A percentile compares a stretch with the other conserved stretches of the same genome.
Conservation (phyloP, 495 filamentous ascomycete genomes). For the Parachaetomium inaequale region DNA sequence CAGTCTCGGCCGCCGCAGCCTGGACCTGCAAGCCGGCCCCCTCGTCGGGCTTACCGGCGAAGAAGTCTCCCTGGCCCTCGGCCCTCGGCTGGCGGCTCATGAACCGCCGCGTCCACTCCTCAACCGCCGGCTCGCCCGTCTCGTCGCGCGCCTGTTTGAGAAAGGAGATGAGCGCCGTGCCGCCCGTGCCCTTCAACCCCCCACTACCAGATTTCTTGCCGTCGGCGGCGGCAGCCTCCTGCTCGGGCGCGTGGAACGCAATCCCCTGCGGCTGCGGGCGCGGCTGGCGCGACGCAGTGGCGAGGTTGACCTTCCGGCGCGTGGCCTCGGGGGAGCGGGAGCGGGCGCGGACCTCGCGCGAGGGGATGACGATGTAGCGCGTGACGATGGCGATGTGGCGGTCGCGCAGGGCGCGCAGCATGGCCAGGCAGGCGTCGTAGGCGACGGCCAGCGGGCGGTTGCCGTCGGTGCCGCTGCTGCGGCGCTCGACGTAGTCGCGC, state of each 20-base stretch:
- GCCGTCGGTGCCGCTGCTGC: too few species aligned
- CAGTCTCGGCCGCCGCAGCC: conserved; percentile 28
- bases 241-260: conserved; percentile 25
- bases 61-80: conserved; percentile 50
- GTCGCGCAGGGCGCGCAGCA: conserved; percentile 84
- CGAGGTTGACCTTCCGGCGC: conserved; percentile 59
- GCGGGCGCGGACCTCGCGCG: conserved; percentile 46
- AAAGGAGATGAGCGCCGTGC: conserved; percentile 88
- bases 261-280: conserved; percentile 43
- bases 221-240: conserved; percentile 19
- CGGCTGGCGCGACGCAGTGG: conserved; percentile 53
- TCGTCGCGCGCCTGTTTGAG: conserved; percentile 92
- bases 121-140: conserved; percentile 86
- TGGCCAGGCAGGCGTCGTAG: conserved; percentile 86
- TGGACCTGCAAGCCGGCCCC: conserved; percentile 23
- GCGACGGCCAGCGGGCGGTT: conserved; percentile 68
- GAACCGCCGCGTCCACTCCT: conserved; percentile 73
- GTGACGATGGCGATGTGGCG: conserved; percentile 96
- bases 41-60: conserved; percentile 58
- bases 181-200: conserved; percentile 84
- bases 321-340: conserved; percentile 43
- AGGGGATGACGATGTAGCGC: conserved; percentile 84
- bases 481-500: conserved; percentile 71
- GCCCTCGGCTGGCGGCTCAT: conserved; percentile 54
- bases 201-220: conserved; percentile 36